These are phyloP conservation scores for Cercospora zeae-maydis DNA, from an alignment of 2,329 filamentous ascomycete genomes.

Conservation along the genomic window DNA sequence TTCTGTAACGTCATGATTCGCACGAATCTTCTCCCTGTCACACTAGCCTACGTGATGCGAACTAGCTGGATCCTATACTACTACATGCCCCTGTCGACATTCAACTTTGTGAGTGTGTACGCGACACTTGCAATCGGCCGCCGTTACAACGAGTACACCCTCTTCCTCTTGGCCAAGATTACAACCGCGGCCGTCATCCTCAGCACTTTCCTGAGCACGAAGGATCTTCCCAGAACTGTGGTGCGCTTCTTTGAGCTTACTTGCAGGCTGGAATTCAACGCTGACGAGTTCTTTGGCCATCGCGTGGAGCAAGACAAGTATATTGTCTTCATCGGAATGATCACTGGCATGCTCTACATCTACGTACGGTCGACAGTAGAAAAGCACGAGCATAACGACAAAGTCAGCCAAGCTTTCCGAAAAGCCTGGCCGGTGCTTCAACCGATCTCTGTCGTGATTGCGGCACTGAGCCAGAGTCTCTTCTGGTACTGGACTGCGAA, in stretches of 20 bases:
- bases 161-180: conserved; percentile 50
- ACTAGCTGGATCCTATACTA: conserved; percentile 58
- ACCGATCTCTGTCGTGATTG: conserved; percentile 4
- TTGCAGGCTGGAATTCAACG: conserved; percentile 50
- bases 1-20: conserved; percentile 54
- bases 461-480: conserved; percentile 30
- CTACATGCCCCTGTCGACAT: conserved; percentile 57
- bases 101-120: conserved; percentile 61
- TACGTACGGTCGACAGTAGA: conserved; percentile 24
- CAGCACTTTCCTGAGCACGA: conserved; percentile 37
- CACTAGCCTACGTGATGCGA: conserved; percentile 55
- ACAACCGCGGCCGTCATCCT: conserved; percentile 44
- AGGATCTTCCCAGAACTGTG: conserved; percentile 44
- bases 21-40: conserved; percentile 54
- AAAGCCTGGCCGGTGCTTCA: conserved; percentile 27
- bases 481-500: conserved; percentile 32
- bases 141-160: conserved; percentile 43
- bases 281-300: conserved; percentile 48
- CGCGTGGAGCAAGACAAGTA: conserved; percentile 53
- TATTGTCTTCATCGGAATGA: conserved; percentile 56
- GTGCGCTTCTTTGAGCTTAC: conserved; percentile 40
- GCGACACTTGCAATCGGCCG: conserved; percentile 47
- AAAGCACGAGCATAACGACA: conserved; percentile 10
- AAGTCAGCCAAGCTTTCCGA: conserved; percentile 5
- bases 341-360: conserved; percentile 46